Evolutionary conservation across 2,329 filamentous ascomycete species (phyloP).

Genomic region (Cladophialophora exuberans): DNA sequence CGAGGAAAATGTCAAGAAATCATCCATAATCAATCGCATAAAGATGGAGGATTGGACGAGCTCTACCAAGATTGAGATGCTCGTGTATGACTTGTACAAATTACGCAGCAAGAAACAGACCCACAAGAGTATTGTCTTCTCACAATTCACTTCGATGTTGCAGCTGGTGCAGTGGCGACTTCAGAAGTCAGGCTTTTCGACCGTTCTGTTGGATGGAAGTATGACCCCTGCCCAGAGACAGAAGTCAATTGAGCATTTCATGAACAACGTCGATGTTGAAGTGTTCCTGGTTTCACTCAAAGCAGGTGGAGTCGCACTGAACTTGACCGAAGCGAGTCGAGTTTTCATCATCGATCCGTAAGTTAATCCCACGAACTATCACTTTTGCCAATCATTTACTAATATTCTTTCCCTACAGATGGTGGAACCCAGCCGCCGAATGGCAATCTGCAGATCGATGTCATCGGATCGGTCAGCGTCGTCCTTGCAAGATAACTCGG

Average conservation of each 20-base stretch:
- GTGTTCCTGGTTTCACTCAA: conserved; percentile 96
- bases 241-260: conserved; percentile 93
- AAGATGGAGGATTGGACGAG: conserved; percentile 99
- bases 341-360: conserved; percentile 97
- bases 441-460: conserved; percentile 96
- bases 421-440: conserved; percentile 99
- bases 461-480: conserved; percentile 92
- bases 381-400: not conserved
- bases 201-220: conserved; percentile 95
- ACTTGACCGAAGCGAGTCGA: conserved; percentile 89
- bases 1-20: conserved; percentile 84
- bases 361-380: conserved; percentile 46
- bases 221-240: conserved; percentile 95
- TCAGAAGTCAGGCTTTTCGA: conserved; percentile 94
- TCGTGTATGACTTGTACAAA: conserved; percentile 91
- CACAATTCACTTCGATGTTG: conserved; percentile 95
- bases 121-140: conserved; percentile 96
- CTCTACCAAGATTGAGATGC: conserved; percentile 95
- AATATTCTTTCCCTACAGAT: conserved; percentile 55
- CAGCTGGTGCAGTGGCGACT: conserved; percentile 97
- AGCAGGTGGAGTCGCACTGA: conserved; percentile 92
- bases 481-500: conserved; percentile 90
- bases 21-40: conserved; percentile 96
- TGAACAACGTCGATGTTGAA: conserved; percentile 91
- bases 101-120: conserved; percentile 90